Base-by-base conservation (phyloP, 371 early-diverging fungal species). In the Entomophthora muscae region DNA sequence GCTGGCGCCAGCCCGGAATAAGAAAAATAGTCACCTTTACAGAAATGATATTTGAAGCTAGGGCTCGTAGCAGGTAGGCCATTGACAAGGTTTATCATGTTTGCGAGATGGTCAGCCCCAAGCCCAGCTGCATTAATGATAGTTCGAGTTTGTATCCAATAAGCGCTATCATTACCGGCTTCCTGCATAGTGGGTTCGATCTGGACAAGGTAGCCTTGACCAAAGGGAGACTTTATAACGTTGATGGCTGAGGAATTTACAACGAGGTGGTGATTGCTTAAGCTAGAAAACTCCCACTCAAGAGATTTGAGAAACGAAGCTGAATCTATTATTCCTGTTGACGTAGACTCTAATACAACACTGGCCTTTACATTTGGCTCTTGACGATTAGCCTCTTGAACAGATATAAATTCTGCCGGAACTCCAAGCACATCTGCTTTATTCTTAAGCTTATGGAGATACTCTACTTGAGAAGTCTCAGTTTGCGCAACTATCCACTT, bases 101-200 rank as follows among this genome's bases (percentile, higher is more conserved):
- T 69, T 32, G 83, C 78, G 3, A 93, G 67, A 62, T 74, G 74
- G 67, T 83, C 86, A 1, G 90, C 75, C 66, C 78, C 75, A 26
- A 93, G 72, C 0, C 93, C 93, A 0, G 85, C 91, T 1, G 83
- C 69, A 69, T 93, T 93, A 64, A 93, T 82, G 1, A 93, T 81
- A 17, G 73, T 73, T 13, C 69, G 68, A 0, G 89, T 78, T 12
- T 73, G 63, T 12, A 91, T 75, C 3, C 68, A 64, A 17, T 74
- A 76, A n/a, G n/a, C n/a, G n/a, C n/a, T n/a, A n/a, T n/a, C n/a
- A 0, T 70, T 64, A 31, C 71, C 71, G 3, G 63, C 70, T 7
- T 76, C 28, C 17, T 51, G 23, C 53, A 22, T 22, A 26, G 24
- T 69, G 0, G 82, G 77, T 0, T 66, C 67, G 13, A 86, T 68